Base-by-base conservation (phyloP, 805 yeast genomes). In the Candida ascalaphidarum region DNA sequence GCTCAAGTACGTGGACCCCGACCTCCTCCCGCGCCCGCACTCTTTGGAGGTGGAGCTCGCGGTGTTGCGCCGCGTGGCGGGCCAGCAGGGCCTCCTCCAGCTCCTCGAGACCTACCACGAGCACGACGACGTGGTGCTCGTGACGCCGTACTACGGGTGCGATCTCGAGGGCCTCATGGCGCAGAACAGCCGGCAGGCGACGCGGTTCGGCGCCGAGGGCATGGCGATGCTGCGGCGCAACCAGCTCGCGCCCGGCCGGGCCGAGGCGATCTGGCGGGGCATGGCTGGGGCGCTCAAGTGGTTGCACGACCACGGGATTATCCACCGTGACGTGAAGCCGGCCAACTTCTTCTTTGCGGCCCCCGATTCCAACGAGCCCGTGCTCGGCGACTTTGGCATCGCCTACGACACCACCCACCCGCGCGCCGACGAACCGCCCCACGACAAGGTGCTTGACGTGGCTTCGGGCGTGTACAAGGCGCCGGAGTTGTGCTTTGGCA, bases 401-500 rank as follows among this genome's bases (percentile, higher is more conserved):
- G 41, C 58, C 13, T 59, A 57, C 37, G 48, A 56, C 20, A 15
- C 29, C 14, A 23, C 13, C 9, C 25, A 18, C 21, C 29, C 39
- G 6, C 40, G 43, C 3, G 18, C 34, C 10, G 55, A 49, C 21
- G 77, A 83, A 21, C 67, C 69, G 28, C 43, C 50, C 7, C 8
- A 6, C 8, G 8, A 7, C 8, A 58, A 66, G 38, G 59, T 65
- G 32, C 61, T 68, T n/a, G 81, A 73, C 37, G 76, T 84, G 4
- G 66, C 79, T 13, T 77, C 88, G 0, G 76, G 78, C 2, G 61
- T 63, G 19, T 84, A 72, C 52, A 75, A 80, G 34, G 77, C 92
- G 0, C 89, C 94, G 0, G 94, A 83, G 43, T 52, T 80, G 26
- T 56, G 82, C 23, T 66, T 81, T 28, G 81, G 83, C 0, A 52